Conservation (phyloP, 1,284 basidiomycete genomes). For the Trametes polyzona region DNA sequence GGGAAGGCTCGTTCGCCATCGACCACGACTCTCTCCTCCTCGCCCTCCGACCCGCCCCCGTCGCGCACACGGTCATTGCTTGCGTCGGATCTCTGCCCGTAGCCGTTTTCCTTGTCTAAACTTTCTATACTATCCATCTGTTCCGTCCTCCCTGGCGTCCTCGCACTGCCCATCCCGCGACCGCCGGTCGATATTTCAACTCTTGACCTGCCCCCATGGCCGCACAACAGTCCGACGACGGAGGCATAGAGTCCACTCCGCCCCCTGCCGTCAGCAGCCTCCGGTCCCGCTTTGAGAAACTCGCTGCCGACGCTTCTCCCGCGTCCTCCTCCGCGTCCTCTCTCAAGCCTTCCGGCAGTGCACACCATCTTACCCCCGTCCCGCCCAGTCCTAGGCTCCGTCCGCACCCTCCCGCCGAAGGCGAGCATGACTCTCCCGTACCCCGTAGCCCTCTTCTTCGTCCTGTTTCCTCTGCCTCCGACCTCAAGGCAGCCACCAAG, state of each 20-base stretch:
- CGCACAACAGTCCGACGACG: conserved; percentile 15
- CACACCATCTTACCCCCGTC: conserved; percentile 34
- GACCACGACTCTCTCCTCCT: conserved; percentile 1
- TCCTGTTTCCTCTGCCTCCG: conserved; percentile 55
- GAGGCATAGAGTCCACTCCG: conserved; percentile 51
- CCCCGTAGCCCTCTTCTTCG: conserved; percentile 39
- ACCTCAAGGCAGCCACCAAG: conserved; percentile 47
- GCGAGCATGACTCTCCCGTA: conserved; percentile 26
- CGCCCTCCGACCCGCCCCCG: neutral
- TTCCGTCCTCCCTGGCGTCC: conserved; percentile 1
- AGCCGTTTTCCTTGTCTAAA: neutral
- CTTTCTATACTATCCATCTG: too few species aligned
- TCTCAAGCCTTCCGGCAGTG: conserved; percentile 23
- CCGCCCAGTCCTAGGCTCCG: conserved; percentile 44
- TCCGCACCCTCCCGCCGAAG: conserved; percentile 40
- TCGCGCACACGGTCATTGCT: neutral
- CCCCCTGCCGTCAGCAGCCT: conserved; percentile 67
- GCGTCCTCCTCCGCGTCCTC: conserved; percentile 15
- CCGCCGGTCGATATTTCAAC: conserved; percentile 10
- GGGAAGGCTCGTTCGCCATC: conserved; percentile 1
- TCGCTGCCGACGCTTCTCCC: conserved; percentile 41
- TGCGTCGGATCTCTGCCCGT: neutral
- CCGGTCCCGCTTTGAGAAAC: conserved; percentile 67
- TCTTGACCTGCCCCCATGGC: conserved; percentile 13
- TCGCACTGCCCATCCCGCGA: neutral